Evolutionary conservation across 139 green algal species (phyloP).

Genomic region (Chlamydomonas sp.): DNA sequence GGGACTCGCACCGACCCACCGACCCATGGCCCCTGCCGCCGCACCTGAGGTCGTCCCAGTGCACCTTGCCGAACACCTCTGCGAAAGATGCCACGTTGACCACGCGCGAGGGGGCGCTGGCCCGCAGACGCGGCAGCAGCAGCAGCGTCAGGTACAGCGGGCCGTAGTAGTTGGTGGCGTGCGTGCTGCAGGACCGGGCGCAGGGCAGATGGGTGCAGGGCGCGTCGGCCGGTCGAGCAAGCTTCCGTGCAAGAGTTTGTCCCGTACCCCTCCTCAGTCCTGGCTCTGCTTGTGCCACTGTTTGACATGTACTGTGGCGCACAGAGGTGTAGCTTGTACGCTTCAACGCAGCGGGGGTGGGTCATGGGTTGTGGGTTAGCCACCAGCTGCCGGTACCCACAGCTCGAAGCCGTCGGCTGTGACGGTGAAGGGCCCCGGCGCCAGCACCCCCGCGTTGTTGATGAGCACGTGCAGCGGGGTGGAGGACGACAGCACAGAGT

Average conservation of each 20-base stretch:
- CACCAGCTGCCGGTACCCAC: not conserved
- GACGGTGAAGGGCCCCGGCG: slow-evolving; percentile 7
- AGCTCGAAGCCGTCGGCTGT: slow-evolving; percentile 20
- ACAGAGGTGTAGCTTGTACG: not conserved
- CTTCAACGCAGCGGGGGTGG: not conserved
- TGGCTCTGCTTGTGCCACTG: no score
- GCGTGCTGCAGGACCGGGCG: slow-evolving; percentile 55
- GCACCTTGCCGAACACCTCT: slow-evolving; percentile 18
- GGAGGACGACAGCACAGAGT: slow-evolving; percentile 38
- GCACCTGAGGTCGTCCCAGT: slow-evolving; percentile 36
- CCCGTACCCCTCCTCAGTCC: no score
- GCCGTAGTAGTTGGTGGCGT: slow-evolving; percentile 77
- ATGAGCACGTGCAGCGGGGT: slow-evolving; percentile 71
- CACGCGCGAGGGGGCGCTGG: slow-evolving; percentile 48
- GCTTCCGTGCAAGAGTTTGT: no score
- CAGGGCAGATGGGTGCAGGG: slow-evolving; percentile 49
- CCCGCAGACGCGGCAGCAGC: slow-evolving; percentile 64
- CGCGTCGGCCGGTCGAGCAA: slow-evolving; percentile 34
- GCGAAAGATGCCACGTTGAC: slow-evolving; percentile 71
- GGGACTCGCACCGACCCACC: not conserved
- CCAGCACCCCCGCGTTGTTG: slow-evolving; percentile 78
- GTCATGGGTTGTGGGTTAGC: no score
- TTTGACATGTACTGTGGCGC: not conserved
- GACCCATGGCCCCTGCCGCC: not conserved
- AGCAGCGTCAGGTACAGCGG: slow-evolving; percentile 65